Evolutionary conservation across 768 basidiomycete genomes (phyloP), one percentile per base, ranked within the genome.

Genomic region (Tulasnella sp.): DNA sequence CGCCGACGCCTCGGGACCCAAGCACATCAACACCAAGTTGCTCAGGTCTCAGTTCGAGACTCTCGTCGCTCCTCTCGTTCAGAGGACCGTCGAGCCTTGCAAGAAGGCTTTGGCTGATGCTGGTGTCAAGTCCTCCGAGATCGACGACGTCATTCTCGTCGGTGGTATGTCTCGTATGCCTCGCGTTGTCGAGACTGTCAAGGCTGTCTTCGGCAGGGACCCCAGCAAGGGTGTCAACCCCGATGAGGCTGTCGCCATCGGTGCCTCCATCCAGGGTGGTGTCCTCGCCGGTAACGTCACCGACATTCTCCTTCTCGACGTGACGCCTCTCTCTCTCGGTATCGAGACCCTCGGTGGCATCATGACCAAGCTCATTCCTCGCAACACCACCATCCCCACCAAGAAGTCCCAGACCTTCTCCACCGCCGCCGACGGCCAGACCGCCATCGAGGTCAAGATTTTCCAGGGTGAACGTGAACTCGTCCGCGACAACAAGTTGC

Each of bases 151-250:
- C 81, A 98, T 99, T 84, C 91, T 99, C 40, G 98, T 99, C 75
- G 98, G 98, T 86, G 98, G 98, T 84, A 98, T 98, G 96, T 93
- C 93, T 72, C 96, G 98, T 84, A 98, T 99, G 97, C 98, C 98
- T 74, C 91, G 92, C 84, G 97, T 99, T 46, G 90, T 90, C 34
- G 97, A 98, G 81, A 97, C 96, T 6, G 98, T 99, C 85, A 97
- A 97, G 90, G 84, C 86, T 22, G 90, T 98, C 85, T 99, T 99
- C 85, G 97, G 97, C 78, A 94, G 96, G 74, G 98, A 99, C 31
- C 97, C 98, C 31, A 94, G 92, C 87, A 99, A 99, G 90, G 97
- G 97, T 86, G 97, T 99, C 84, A 99, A 99, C 90, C 98, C 98
- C 77, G 98, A 99, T 83, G 97, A 99, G 88, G 98, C 98, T 78